These are phyloP conservation scores for Termitomyces sp. DNA, from an alignment of 768 basidiomycete genomes.

Conservation along the genomic window DNA sequence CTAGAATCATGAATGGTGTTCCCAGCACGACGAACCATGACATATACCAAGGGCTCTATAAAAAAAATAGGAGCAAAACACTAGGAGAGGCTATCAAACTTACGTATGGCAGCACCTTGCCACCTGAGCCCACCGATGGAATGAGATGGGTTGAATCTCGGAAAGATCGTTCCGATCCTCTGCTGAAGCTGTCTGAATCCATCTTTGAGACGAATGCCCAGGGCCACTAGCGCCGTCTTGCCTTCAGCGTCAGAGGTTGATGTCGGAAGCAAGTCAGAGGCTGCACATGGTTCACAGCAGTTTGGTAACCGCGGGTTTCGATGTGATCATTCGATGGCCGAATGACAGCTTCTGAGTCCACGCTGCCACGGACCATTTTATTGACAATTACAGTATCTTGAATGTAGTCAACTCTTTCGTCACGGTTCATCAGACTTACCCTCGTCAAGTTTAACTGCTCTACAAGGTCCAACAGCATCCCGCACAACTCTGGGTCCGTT, in stretches of 20 bases:
- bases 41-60: constrained; percentile 29
- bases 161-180: constrained; percentile 26
- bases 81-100: constrained; percentile 11
- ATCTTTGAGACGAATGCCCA: background rate
- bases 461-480: too few species aligned
- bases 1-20: constrained; percentile 36
- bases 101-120: constrained; percentile 38
- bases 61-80: background rate
- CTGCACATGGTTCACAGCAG: background rate
- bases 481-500: too few species aligned
- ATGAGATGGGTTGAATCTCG: constrained; percentile 43
- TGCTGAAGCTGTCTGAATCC: constrained; percentile 1
- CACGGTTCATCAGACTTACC: too few species aligned
- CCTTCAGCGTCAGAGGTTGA: background rate
- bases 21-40: constrained; percentile 30
- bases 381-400: too few species aligned
- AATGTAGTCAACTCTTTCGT: too few species aligned
- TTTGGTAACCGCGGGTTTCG: background rate
- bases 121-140: constrained; percentile 32
- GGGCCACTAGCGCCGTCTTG: background rate
- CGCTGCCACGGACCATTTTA: too few species aligned
- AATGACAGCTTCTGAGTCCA: background rate
- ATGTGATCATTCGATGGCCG: background rate
- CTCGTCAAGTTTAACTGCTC: too few species aligned
- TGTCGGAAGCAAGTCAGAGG: background rate